A percentile compares a stretch with the other conserved stretches of the same genome.
phyloP scores from a whole-genome alignment of 768 basidiomycete genomes.

The Leccinum subgranulosum region DNA sequence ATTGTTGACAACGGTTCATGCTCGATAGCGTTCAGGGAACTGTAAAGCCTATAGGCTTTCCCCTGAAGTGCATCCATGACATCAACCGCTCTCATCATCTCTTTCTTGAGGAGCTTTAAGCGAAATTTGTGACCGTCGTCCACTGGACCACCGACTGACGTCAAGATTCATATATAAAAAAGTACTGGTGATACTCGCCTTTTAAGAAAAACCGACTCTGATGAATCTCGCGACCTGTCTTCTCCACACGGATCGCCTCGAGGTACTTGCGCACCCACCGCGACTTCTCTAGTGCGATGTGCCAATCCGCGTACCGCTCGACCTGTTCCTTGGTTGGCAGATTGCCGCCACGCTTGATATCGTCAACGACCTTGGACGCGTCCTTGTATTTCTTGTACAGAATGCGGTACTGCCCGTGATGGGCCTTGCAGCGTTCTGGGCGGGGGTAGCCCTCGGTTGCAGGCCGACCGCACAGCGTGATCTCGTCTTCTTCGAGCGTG shows the following conservation, averaged over 20 bases:
- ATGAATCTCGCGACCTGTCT: slow-evolving; percentile 30
- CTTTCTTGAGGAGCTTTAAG: slow-evolving; percentile 25
- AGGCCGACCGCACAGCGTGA: slow-evolving; percentile 20
- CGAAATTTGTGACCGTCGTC: slow-evolving; percentile 32
- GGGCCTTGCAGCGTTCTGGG: slow-evolving; percentile 20
- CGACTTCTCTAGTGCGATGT: slow-evolving; percentile 15
- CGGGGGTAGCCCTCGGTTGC: slow-evolving; percentile 20
- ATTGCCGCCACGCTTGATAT: slow-evolving; percentile 2
- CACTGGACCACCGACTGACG: slow-evolving; percentile 12
- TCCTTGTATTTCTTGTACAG: slow-evolving; percentile 27
- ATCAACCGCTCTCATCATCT: slow-evolving; percentile 27
- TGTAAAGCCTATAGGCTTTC: slow-evolving; percentile 17
- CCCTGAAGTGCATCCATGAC: slow-evolving; percentile 17
- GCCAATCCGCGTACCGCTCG: slow-evolving; percentile 8
- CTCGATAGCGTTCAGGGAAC: slow-evolving; percentile 4
- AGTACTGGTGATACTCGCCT: slow-evolving; percentile 13
- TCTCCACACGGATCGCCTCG: slow-evolving; percentile 32
- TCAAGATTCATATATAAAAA: neutral
- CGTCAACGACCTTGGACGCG: slow-evolving; percentile 26
- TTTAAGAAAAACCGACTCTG: slow-evolving; percentile 32
- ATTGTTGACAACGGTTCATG: neutral
- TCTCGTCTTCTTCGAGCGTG: slow-evolving; percentile 25
- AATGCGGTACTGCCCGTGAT: slow-evolving; percentile 25
- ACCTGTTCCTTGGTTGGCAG: slow-evolving; percentile 22
- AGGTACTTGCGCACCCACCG: slow-evolving; percentile 27